Conservation (phyloP, 2,329 filamentous ascomycete species). For the Ophiostoma populinum region DNA sequence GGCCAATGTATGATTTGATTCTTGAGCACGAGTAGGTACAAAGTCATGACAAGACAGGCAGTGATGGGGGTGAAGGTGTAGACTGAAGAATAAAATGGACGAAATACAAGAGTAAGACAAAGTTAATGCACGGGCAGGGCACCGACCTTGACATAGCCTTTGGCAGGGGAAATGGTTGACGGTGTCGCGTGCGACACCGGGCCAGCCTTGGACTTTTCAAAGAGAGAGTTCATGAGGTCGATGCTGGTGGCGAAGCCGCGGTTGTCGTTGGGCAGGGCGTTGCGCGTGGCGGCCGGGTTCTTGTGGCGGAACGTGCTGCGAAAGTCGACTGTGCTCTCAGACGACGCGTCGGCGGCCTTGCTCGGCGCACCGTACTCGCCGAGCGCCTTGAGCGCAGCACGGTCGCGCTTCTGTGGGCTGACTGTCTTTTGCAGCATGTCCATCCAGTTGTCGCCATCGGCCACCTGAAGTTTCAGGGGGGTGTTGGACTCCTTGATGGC, state of each 20-base stretch:
- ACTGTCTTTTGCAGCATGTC: slow-evolving; percentile 88
- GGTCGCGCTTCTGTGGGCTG: slow-evolving; percentile 83
- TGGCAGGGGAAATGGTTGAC: slow-evolving; percentile 31
- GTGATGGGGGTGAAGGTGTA: neutral
- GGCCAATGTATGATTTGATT: too few relatives aligned
- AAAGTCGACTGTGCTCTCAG: slow-evolving; percentile 16
- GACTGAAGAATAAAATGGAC: neutral
- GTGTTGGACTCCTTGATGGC: slow-evolving; percentile 42
- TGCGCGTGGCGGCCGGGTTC: slow-evolving; percentile 14
- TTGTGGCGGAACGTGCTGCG: slow-evolving; percentile 16
- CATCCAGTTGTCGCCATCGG: slow-evolving; percentile 73
- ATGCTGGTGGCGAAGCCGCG: slow-evolving; percentile 73
- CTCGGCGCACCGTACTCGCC: slow-evolving; percentile 41
- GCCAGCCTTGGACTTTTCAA: slow-evolving; percentile 53
- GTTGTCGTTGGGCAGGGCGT: slow-evolving; percentile 25
- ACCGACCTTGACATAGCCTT: slow-evolving; percentile 72
- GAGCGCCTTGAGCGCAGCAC: slow-evolving; percentile 46
- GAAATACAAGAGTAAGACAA: neutral
- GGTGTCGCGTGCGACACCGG: slow-evolving; percentile 26
- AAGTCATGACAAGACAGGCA: too few relatives aligned
- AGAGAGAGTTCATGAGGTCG: slow-evolving; percentile 90
- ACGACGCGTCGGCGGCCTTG: slow-evolving; percentile 17
- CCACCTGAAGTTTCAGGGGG: slow-evolving; percentile 41
- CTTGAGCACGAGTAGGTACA: too few relatives aligned
- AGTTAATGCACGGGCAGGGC: slow-evolving; percentile 15